Conservation (phyloP, 1,284 basidiomycete species). For the Moniliella sp. region DNA sequence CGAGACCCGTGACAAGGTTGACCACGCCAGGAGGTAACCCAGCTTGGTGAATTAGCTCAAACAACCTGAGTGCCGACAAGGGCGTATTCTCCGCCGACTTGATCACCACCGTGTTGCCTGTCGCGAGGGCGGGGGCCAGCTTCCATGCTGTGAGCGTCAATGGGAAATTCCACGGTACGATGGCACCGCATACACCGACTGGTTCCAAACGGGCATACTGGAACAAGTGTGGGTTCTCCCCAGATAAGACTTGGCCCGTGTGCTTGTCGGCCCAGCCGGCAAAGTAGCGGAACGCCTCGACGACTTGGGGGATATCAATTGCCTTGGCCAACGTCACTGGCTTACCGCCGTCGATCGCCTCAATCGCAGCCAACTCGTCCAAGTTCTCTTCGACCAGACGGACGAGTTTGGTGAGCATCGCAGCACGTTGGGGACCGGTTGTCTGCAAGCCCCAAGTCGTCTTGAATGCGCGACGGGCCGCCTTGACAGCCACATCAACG, state of each 20-base stretch:
- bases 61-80: slow-evolving; percentile 51
- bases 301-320: slow-evolving; percentile 51
- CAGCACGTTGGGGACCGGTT: too few species aligned
- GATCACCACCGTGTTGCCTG: slow-evolving; percentile 24
- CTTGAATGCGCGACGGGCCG: too few species aligned
- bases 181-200: too few species aligned
- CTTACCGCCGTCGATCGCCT: slow-evolving; percentile 52
- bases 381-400: slow-evolving; percentile 47
- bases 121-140: slow-evolving; percentile 39
- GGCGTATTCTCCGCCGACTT: slow-evolving; percentile 60
- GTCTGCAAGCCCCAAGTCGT: slow-evolving; percentile 20
- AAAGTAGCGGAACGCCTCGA: slow-evolving; percentile 50
- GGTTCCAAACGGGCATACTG: too few species aligned
- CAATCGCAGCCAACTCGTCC: slow-evolving; percentile 43
- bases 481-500: slow-evolving; percentile 19
- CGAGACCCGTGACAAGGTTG: slow-evolving; percentile 54
- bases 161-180: slow-evolving; percentile 66
- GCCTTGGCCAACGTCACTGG: slow-evolving; percentile 48
- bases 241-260: slow-evolving; percentile 57
- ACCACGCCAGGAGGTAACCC: slow-evolving; percentile 71
- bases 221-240: too few species aligned
- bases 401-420: slow-evolving; percentile 54
- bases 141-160: too few species aligned
- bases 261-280: slow-evolving; percentile 54
- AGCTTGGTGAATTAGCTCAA: slow-evolving; percentile 55